phyloP scores from a whole-genome alignment of 805 yeast species.

The Huiozyma sinensis region DNA sequence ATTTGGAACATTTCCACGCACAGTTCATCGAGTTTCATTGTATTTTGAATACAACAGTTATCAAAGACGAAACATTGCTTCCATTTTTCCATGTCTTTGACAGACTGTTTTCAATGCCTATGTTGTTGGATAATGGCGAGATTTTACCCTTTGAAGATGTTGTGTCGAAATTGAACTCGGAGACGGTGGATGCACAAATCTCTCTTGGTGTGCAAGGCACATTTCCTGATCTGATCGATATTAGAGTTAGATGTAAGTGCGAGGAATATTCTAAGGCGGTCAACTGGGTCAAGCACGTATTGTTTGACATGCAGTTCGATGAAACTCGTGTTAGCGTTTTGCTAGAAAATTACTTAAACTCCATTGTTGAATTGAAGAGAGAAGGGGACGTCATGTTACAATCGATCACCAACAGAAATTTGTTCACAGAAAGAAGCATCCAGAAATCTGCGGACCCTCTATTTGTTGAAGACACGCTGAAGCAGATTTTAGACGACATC shows the following conservation, averaged over 20 bases:
- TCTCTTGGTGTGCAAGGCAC: conserved; percentile 47
- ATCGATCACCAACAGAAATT: conserved; percentile 45
- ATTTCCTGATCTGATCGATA: conserved; percentile 54
- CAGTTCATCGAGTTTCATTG: conserved; percentile 65
- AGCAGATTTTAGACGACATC: conserved; percentile 37
- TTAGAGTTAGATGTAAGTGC: conserved; percentile 50
- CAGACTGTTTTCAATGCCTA: conserved; percentile 63
- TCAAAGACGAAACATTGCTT: conserved; percentile 39
- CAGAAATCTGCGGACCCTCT: conserved; percentile 56
- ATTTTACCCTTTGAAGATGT: conserved; percentile 61
- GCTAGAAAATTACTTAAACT: conserved; percentile 30
- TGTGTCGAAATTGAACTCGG: conserved; percentile 60
- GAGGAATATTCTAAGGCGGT: conserved; percentile 58
- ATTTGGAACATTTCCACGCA: conserved; percentile 70
- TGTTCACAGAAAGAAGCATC: conserved; percentile 50
- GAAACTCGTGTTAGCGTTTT: conserved; percentile 57
- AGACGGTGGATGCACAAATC: conserved; percentile 51
- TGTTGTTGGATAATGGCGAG: conserved; percentile 50
- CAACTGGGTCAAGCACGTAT: conserved; percentile 60
- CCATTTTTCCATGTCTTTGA: conserved; percentile 57
- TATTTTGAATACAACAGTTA: conserved; percentile 43
- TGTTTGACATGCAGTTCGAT: conserved; percentile 62
- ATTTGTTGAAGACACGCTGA: conserved; percentile 49
- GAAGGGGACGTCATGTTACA: conserved; percentile 45
- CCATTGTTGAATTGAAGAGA: conserved; percentile 30